Conservation (phyloP, 768 basidiomycete species). For the Boletus sp. region DNA sequence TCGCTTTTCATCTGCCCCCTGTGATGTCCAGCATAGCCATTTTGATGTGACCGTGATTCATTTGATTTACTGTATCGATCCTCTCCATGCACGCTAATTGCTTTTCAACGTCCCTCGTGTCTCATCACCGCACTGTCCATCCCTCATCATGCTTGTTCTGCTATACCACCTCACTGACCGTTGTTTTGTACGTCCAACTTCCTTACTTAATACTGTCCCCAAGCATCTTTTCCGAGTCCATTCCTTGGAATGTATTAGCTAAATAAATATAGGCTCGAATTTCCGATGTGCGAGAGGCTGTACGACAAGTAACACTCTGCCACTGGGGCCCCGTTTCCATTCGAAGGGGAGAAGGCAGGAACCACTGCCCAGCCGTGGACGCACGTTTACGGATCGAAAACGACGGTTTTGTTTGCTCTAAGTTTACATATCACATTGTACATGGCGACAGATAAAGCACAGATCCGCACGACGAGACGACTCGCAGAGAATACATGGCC, state of each 20-base stretch:
- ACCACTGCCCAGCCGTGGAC: too few species aligned
- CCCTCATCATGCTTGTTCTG: constrained; percentile 6
- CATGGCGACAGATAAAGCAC: constrained; percentile 8
- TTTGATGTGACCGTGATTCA: constrained; percentile 1
- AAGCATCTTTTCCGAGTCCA: neutral
- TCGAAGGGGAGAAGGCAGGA: too few species aligned
- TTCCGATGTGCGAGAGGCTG: too few species aligned
- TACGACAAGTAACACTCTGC: too few species aligned
- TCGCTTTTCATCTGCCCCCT: neutral
- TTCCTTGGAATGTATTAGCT: constrained; percentile 14
- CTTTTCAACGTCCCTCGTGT: neutral
- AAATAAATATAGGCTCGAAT: neutral
- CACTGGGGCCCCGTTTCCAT: too few species aligned
- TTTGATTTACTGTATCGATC: constrained; percentile 11
- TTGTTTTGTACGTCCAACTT: neutral
- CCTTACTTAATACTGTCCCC: constrained; percentile 1
- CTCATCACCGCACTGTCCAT: neutral
- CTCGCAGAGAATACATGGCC: neutral
- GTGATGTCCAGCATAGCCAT: constrained; percentile 1
- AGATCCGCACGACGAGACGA: neutral
- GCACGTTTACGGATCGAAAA: too few species aligned
- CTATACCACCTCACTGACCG: neutral
- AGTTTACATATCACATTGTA: neutral
- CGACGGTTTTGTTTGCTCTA: neutral
- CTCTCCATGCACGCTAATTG: constrained; percentile 2